phyloP scores from a whole-genome alignment of 2,329 filamentous ascomycete species.

The Metarhizium humberi region DNA sequence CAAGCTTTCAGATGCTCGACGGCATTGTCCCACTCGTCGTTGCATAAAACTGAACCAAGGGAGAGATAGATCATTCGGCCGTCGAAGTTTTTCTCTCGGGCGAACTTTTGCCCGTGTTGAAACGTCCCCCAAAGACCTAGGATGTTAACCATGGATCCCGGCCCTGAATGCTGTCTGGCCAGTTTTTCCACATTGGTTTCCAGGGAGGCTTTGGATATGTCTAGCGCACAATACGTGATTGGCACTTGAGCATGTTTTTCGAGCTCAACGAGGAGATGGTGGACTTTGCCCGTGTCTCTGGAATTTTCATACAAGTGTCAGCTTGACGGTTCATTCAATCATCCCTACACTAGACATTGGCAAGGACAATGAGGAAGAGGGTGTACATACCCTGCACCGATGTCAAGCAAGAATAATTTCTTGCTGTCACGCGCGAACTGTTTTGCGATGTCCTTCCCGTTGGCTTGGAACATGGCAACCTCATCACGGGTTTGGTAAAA shows the following conservation, averaged over 20 bases:
- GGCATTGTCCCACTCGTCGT: constrained; percentile 28
- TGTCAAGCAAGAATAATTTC: constrained; percentile 23
- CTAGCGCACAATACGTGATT: constrained; percentile 28
- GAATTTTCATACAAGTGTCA: background rate
- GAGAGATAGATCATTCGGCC: constrained; percentile 28
- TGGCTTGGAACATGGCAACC: constrained; percentile 23
- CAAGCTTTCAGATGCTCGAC: constrained; percentile 25
- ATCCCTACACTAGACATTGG: background rate
- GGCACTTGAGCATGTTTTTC: constrained; percentile 16
- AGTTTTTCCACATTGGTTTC: constrained; percentile 24
- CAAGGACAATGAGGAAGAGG: background rate
- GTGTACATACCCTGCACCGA: constrained; percentile 30
- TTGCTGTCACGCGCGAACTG: constrained; percentile 11
- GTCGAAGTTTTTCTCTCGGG: constrained; percentile 16
- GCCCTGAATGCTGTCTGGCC: constrained; percentile 16
- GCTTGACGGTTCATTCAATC: background rate
- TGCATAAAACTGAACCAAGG: constrained; percentile 32
- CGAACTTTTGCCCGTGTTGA: constrained; percentile 22
- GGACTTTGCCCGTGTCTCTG: constrained; percentile 32
- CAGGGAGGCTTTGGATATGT: constrained; percentile 28
- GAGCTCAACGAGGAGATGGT: constrained; percentile 26
- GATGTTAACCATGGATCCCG: constrained; percentile 20
- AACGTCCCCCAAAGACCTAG: constrained; percentile 32
- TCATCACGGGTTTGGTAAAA: constrained; percentile 34
- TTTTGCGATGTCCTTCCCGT: constrained; percentile 25